Evolutionary conservation across 768 basidiomycete species (phyloP).

Genomic region (Russula ochroleuca): DNA sequence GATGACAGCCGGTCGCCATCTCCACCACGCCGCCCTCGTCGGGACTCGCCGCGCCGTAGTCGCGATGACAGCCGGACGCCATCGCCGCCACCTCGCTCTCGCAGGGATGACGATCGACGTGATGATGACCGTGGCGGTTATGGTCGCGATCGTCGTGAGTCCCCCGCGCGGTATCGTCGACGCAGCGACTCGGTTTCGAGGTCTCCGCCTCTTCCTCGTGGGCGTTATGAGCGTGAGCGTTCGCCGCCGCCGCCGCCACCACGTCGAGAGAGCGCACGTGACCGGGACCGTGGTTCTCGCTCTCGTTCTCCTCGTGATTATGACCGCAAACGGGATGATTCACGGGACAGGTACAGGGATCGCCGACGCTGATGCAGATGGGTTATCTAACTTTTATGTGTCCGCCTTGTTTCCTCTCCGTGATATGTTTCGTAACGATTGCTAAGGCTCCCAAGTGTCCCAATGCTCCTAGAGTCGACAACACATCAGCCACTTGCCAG

Average conservation of each 20-base stretch:
- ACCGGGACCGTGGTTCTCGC: constrained; percentile 1
- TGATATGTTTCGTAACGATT: not conserved
- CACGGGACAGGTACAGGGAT: constrained; percentile 22
- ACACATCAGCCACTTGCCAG: too few species aligned
- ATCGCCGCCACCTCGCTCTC: constrained; percentile 17
- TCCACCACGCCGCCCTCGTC: constrained; percentile 27
- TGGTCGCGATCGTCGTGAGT: constrained; percentile 11
- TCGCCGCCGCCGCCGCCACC: constrained; percentile 15
- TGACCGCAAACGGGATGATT: constrained; percentile 24
- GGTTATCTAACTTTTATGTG: not conserved
- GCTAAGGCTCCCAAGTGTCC: not conserved
- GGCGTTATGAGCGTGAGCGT: constrained; percentile 13
- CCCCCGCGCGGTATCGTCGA: constrained; percentile 16
- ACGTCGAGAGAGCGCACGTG: constrained; percentile 12
- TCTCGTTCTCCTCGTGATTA: constrained; percentile 3
- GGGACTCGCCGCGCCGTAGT: constrained; percentile 20
- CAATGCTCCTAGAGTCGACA: too few species aligned
- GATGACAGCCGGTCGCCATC: constrained; percentile 7
- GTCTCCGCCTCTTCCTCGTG: constrained; percentile 22
- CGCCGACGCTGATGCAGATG: constrained; percentile 16
- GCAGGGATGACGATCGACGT: constrained; percentile 9
- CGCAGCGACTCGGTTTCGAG: constrained; percentile 22
- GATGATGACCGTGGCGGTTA: constrained; percentile 8
- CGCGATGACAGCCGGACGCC: constrained; percentile 23
- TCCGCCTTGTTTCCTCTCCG: too few species aligned